phyloP scores from a whole-genome alignment of 345 rosid genomes.

The Pistacia atlantica region DNA sequence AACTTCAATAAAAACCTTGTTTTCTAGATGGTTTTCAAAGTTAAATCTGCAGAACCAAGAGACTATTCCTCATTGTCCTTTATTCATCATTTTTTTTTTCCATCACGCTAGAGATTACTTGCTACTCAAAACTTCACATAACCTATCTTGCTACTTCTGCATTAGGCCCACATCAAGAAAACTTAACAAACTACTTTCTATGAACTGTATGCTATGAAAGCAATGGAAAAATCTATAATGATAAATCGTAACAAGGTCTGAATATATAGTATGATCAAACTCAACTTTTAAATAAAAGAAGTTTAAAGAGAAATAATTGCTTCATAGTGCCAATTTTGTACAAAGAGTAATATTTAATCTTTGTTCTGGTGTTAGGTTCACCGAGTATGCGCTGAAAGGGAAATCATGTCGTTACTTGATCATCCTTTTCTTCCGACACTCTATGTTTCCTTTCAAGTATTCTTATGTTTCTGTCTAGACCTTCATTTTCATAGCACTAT shows the following conservation, averaged over 20 bases:
- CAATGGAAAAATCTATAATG: slow-evolving; percentile 93
- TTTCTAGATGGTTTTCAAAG: no score
- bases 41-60: slow-evolving; percentile 1
- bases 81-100: neutral
- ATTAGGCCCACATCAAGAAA: neutral
- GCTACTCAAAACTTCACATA: neutral
- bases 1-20: no score
- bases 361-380: slow-evolving; percentile 59
- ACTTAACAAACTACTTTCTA: neutral
- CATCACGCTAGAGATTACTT: neutral
- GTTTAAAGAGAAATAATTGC: neutral
- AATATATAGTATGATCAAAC: neutral
- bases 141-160: neutral
- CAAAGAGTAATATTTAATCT: neutral
- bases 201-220: slow-evolving; percentile 90
- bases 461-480: slow-evolving; percentile 9
- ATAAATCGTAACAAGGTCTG: slow-evolving; percentile 88
- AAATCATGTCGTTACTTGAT: slow-evolving; percentile 83
- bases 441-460: slow-evolving; percentile 90
- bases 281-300: neutral
- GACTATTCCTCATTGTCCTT: neutral
- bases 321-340: slow-evolving; percentile 2
- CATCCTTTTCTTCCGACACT: slow-evolving; percentile 96
- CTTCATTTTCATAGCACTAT: neutral
- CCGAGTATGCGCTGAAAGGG: slow-evolving; percentile 93